Evolutionary conservation across 129 eudicot genomes (phyloP).

Genomic region (Deinandra increscens): DNA sequence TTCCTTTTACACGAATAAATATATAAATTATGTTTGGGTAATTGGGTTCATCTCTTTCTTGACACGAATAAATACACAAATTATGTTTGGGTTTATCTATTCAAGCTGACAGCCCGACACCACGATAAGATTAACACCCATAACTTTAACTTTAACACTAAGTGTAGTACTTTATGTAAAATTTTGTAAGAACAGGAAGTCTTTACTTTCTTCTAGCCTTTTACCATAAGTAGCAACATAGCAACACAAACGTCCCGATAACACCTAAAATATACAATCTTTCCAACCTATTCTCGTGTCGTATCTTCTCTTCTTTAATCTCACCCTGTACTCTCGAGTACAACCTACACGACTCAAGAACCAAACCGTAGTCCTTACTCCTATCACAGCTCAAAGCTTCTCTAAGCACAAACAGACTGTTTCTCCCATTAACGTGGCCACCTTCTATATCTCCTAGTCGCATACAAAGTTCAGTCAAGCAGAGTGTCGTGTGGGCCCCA

Average conservation of each 20-base stretch:
- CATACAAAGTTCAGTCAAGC: slow-evolving; percentile 72
- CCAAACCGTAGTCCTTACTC: slow-evolving; percentile 69
- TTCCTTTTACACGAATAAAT: too few relatives aligned
- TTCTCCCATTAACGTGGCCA: slow-evolving; percentile 80
- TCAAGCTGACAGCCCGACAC: too few relatives aligned
- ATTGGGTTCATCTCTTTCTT: too few relatives aligned
- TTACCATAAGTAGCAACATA: slow-evolving; percentile 59
- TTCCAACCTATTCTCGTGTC: slow-evolving; percentile 74
- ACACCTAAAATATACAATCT: slow-evolving; percentile 59
- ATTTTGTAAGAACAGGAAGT: too few relatives aligned
- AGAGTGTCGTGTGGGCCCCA: slow-evolving; percentile 36
- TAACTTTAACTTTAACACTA: too few relatives aligned
- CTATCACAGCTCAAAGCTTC: slow-evolving; percentile 68
- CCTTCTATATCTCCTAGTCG: slow-evolving; percentile 89
- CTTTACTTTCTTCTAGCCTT: not conserved
- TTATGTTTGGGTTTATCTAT: too few relatives aligned
- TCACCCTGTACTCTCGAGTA: slow-evolving; percentile 60
- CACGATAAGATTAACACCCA: too few relatives aligned
- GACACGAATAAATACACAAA: too few relatives aligned
- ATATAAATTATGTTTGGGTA: too few relatives aligned
- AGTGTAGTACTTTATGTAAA: too few relatives aligned
- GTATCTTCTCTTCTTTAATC: slow-evolving; percentile 74
- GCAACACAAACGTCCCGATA: slow-evolving; percentile 47
- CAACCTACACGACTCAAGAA: slow-evolving; percentile 58
- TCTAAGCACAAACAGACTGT: slow-evolving; percentile 71